Evolutionary conservation across 2,329 filamentous ascomycete genomes (phyloP).

Genomic region (Simplicillium sp.): DNA sequence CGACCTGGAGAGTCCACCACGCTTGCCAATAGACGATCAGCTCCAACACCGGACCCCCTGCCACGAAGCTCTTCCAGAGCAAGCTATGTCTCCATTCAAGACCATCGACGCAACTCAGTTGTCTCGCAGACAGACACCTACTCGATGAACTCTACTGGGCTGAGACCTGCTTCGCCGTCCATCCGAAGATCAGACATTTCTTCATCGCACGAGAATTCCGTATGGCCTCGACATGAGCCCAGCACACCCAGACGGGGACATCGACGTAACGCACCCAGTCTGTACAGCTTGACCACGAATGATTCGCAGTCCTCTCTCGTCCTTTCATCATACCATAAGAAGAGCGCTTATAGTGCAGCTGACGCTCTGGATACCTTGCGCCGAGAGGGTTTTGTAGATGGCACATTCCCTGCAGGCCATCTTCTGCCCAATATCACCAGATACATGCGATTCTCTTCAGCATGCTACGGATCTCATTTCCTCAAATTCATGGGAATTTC

Average conservation of each 20-base stretch:
- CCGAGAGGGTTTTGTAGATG: conserved; percentile 43
- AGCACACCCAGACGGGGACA: conserved; percentile 9
- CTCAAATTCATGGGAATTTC: conserved; percentile 53
- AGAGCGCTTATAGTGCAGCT: conserved; percentile 36
- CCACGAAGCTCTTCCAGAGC: conserved; percentile 32
- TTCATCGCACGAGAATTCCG: not conserved
- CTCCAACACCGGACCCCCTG: conserved; percentile 17
- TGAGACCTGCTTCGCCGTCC: conserved; percentile 34
- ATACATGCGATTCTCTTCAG: conserved; percentile 58
- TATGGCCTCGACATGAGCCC: conserved; percentile 12
- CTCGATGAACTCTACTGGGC: conserved; percentile 37
- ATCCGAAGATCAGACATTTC: conserved; percentile 15
- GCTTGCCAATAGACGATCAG: conserved; percentile 1
- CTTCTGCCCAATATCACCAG: conserved; percentile 52
- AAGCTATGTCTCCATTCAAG: conserved; percentile 40
- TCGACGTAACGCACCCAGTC: conserved; percentile 35
- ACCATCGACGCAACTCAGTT: conserved; percentile 41
- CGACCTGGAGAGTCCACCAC: conserved; percentile 1
- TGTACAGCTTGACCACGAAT: conserved; percentile 51
- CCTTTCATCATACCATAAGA: conserved; percentile 37
- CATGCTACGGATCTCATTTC: conserved; percentile 56
- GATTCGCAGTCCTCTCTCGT: conserved; percentile 45
- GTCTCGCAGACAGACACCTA: conserved; percentile 47
- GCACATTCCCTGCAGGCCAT: conserved; percentile 50
- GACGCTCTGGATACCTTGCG: conserved; percentile 39